phyloP scores from a whole-genome alignment of 495 filamentous ascomycete genomes.

The Aspergillus heteromorphus region DNA sequence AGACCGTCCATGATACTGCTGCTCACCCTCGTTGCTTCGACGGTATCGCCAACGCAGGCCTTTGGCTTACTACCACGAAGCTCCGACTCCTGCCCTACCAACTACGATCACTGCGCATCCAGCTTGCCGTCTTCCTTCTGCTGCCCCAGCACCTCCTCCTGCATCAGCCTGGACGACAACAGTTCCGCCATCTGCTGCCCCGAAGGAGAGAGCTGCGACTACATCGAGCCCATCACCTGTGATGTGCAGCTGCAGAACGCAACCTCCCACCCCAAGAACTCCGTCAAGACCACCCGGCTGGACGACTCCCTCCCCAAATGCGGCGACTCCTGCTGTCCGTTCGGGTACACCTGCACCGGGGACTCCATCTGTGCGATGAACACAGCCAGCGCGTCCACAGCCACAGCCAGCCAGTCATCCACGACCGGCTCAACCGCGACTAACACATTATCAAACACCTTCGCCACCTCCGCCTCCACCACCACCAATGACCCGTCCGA shows the following conservation, averaged over 20 bases:
- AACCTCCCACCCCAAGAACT: slow-evolving; percentile 50
- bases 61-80: slow-evolving; percentile 29
- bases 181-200: slow-evolving; percentile 80
- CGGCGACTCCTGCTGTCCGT: slow-evolving; percentile 63
- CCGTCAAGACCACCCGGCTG: slow-evolving; percentile 66
- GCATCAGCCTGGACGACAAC: slow-evolving; percentile 57
- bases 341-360: slow-evolving; percentile 66
- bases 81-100: slow-evolving; percentile 38
- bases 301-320: slow-evolving; percentile 51
- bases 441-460: not conserved
- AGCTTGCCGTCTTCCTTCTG: slow-evolving; percentile 68
- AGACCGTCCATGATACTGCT: slow-evolving; percentile 16
- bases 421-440: not conserved
- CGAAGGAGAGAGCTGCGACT: slow-evolving; percentile 51
- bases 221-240: slow-evolving; percentile 67
- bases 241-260: slow-evolving; percentile 62
- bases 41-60: slow-evolving; percentile 25
- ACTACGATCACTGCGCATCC: slow-evolving; percentile 47
- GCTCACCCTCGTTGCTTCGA: slow-evolving; percentile 17
- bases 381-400: slow-evolving; percentile 18
- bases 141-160: slow-evolving; percentile 59
- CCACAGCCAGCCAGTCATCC: not conserved
- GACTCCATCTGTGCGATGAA: slow-evolving; percentile 35
- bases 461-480: not conserved
- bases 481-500: not conserved